Evolutionary conservation across 176 grass and related monocot species (phyloP), one percentile per base, ranked within the genome.

Genomic region (Rhipidocladum racemiflorum): DNA sequence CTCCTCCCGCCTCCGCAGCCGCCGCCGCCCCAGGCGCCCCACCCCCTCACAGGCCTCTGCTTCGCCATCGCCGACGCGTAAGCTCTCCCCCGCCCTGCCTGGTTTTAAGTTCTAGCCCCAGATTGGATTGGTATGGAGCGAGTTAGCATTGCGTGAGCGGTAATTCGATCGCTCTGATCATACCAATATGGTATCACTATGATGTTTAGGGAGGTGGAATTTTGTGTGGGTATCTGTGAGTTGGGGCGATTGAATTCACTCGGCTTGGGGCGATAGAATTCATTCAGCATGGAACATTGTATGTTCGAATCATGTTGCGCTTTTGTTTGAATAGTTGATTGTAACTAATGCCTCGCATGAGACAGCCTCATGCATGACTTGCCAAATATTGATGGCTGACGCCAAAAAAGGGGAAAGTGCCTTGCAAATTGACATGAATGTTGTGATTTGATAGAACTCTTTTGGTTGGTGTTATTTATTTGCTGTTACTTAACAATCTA

Each of bases 51-150:
- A 17, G 93, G 81, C 9, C 93, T 99, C 85, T 89, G 82, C 89
- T 99, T 99, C 60, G 97, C 91, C 48, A 83, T 96, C 57, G 83
- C 97, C 48, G 97, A 99, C 82, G 79, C 90, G 97, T 99, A 95
- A 83, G 76, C 68, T 72, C 74, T 74, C 39, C 11, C 25, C 24
- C 6, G 18, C 28, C 40, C 77, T 65, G 9, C 0, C 40, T 24
- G 7, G 7, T 56, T 46, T 2, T 35, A 13, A 40, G 72, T 48
- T 79, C 53, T 63, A 20, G 12, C 15, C 7, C 46, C 57, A 5
- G 49, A 42, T 88, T 74, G 39, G 42, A 67, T 83, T 40, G 30
- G 23, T 42, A 15, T 11, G 23, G 55, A 39, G 24, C 60, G 29
- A 78, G 21, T 9, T 60, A n/a, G 23, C 40, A 3, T 34, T 32